Evolutionary conservation across 2,329 filamentous ascomycete genomes (phyloP).

Genomic region (Malbranchea cinnamomea): DNA sequence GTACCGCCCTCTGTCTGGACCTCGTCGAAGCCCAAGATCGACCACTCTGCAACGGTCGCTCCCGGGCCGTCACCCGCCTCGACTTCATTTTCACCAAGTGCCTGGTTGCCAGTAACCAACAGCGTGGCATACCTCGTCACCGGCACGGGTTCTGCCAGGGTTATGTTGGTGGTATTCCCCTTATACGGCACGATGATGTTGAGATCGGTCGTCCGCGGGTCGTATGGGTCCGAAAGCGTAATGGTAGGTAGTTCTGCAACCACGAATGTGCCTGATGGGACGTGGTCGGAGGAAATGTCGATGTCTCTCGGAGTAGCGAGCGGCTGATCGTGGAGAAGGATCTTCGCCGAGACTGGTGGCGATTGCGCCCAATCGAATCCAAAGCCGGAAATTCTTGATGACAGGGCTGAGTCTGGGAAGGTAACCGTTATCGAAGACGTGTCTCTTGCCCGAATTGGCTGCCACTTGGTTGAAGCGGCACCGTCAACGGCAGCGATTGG

Average conservation of each 20-base stretch:
- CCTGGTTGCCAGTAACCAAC: slow-evolving; percentile 30
- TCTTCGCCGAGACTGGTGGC: slow-evolving; percentile 38
- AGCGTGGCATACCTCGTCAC: slow-evolving; percentile 29
- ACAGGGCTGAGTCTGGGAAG: slow-evolving; percentile 26
- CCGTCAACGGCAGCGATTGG: slow-evolving; percentile 53
- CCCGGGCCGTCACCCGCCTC: slow-evolving; percentile 25
- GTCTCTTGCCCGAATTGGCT: slow-evolving; percentile 37
- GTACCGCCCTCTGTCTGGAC: too few relatives aligned
- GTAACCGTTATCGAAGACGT: slow-evolving; percentile 43
- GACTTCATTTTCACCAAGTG: slow-evolving; percentile 15
- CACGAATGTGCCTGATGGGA: slow-evolving; percentile 10
- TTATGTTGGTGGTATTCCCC: slow-evolving; percentile 29
- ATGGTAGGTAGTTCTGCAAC: slow-evolving; percentile 18
- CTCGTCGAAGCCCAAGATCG: slow-evolving; percentile 29
- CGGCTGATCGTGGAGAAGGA: slow-evolving; percentile 40
- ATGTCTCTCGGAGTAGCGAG: slow-evolving; percentile 11
- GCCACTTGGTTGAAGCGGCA: slow-evolving; percentile 51
- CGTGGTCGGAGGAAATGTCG: slow-evolving; percentile 3
- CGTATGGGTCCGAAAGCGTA: slow-evolving; percentile 24
- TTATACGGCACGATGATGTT: slow-evolving; percentile 22
- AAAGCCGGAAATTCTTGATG: slow-evolving; percentile 28
- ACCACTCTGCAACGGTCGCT: slow-evolving; percentile 34
- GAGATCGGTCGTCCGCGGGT: slow-evolving; percentile 16
- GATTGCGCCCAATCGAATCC: slow-evolving; percentile 46
- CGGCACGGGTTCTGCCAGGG: slow-evolving; percentile 18